Base-by-base conservation (phyloP, 371 early-diverging fungal species). In the Haplosporangium sp. region DNA sequence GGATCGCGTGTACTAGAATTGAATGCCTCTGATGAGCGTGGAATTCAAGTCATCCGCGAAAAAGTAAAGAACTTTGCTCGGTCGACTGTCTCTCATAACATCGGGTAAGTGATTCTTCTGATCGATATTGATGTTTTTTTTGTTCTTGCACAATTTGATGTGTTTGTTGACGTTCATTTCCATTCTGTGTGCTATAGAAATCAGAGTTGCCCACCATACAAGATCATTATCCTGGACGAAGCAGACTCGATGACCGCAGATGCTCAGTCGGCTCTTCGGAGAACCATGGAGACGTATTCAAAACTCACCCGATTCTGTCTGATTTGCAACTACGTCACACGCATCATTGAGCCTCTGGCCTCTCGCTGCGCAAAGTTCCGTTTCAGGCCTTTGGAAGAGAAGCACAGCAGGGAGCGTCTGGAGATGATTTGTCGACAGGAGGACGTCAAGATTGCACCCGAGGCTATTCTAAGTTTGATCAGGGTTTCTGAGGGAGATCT, bases 1-100 rank as follows among this genome's bases (percentile, higher is more conserved):
- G 90, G 90, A 64, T 82, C 88, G 18, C 89, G 97, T 51, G 93
- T 99, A 5, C 87, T 99, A 20, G 99, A 99, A 83, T 85, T 99
- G 45, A 99, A 99, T 83, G 99, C 99, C 1, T 97, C 97, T 1
- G 99, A 99, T 81, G 99, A 99, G 83, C 91, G 99, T 63, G 99
- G 99, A 53, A 99, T 99, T 52, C 86, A 92, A 37, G 92, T 98
- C 12, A 92, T 99, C 42, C 88, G 99, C 61, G 95, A 95, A 54
- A 98, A 96, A 77, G 93, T 99, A 57, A 99, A 99, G 82, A 91
- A 93, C 67, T 99, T 99, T 92, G 98, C 99, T 7, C 85, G 93
- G 23, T 84, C 90, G 0, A 86, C 90, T 0, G 91, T 95, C 11
- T 84, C 85, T 12, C 73, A 64, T 13, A 84, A 76, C 40, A 85